Evolutionary conservation across 306 rosid genomes (phyloP), one percentile per base, ranked within the genome.

Genomic region (Vigna nakashimae): DNA sequence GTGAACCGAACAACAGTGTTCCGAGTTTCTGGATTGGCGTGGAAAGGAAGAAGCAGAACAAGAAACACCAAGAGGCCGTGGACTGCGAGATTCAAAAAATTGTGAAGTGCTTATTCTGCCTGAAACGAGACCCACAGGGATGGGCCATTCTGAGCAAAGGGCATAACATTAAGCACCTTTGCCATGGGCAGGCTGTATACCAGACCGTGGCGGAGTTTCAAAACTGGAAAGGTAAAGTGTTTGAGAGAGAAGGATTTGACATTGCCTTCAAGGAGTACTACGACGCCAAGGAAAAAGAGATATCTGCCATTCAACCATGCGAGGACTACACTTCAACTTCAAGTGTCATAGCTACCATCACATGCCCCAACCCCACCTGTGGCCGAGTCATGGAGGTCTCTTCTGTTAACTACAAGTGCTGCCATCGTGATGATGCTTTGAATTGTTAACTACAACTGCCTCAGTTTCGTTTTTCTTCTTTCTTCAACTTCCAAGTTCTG

Each of bases 131-230:
- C 11, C 84, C 75, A 22, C 80, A 72, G 11, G 87, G 87, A 11
- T 84, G 87, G 84, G 81, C 69, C 30, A 50, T 84, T 57, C 84
- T 84, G 8, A 76, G 76, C 73, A 80, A 84, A 84, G 87, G 87
- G 17, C 0, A 10, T 0, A 75, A 71, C 66, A 65, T 84, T 6
- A 76, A 75, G 32, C 52, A 46, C 2, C 28, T 84, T 1, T 74
- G 79, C 40, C 84, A 77, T 20, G 84, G 84, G 0, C 79, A 84
- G 42, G 16, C 82, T 45, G 76, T 77, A 34, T 71, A 75, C n/a
- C 53, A 75, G 40, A 84, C 87, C 1, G 9, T 80, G 14, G 26
- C 9, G 0, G 79, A 84, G 72, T 84, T 84, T 43, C 32, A 57
- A n/a, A 70, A 15, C 1, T 84, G 87, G 87, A 75, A 76, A n/a